phyloP scores from a whole-genome alignment of 352 stramenopile genomes.

The Phytophthora pini region DNA sequence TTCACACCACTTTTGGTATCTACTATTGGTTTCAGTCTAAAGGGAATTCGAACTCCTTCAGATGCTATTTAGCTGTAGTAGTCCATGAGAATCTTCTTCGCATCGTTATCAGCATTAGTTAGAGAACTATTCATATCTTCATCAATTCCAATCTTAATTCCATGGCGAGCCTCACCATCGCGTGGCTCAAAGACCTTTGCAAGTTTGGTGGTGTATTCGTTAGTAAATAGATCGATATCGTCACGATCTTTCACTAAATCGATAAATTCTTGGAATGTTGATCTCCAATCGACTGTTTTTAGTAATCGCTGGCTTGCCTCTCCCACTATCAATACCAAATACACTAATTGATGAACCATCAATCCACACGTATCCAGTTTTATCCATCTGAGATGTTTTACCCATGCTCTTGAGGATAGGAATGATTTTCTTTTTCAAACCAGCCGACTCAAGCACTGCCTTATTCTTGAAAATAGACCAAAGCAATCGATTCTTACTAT shows the following conservation, averaged over 20 bases:
- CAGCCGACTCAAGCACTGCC: conserved; percentile 14
- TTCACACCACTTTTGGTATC: conserved; percentile 18
- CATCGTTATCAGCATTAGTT: conserved; percentile 30
- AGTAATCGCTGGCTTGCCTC: conserved; percentile 17
- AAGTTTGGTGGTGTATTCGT: conserved; percentile 3
- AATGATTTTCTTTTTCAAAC: conserved; percentile 25
- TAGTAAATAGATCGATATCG: conserved; percentile 11
- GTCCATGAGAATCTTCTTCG: conserved; percentile 23
- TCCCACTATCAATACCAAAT: conserved; percentile 18
- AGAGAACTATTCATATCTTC: conserved; percentile 20
- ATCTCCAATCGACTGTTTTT: conserved; percentile 22
- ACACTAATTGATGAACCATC: conserved; percentile 17
- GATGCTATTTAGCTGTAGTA: conserved; percentile 24
- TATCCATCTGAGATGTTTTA: conserved; percentile 24
- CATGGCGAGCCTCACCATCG: conserved; percentile 18
- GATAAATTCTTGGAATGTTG: conserved; percentile 25
- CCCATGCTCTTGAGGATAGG: conserved; percentile 17
- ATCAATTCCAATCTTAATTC: conserved; percentile 23
- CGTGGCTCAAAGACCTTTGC: conserved; percentile 12
- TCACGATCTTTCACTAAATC: conserved; percentile 19
- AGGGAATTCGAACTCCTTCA: conserved; percentile 22
- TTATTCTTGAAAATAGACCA: conserved; percentile 24
- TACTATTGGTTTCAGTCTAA: conserved; percentile 27
- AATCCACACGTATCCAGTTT: conserved; percentile 26
- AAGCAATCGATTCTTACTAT: conserved; percentile 19